Evolutionary conservation across 2,329 filamentous ascomycete genomes (phyloP), one percentile per base, ranked within the genome.

Genomic region (Fonsecaea monophora): DNA sequence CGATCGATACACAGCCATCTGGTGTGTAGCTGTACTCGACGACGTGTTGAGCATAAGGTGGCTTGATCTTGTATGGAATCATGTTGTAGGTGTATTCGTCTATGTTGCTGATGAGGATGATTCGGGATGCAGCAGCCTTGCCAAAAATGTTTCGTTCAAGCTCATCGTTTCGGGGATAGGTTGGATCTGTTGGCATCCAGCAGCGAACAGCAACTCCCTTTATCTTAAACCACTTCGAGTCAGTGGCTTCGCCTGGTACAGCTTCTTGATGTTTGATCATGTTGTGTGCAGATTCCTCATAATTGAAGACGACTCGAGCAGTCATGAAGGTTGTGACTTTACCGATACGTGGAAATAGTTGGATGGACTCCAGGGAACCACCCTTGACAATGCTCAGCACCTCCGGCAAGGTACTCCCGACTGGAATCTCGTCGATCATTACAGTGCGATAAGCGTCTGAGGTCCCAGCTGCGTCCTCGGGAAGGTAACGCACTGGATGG

Each of bases 371-470:
- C 10, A 72, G 7, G 7, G 68, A 40, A 30, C 72, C 72, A 32
- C 71, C 68, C 50, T 60, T 65, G 45, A 71, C 61, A 9, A 68
- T 38, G 10, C 18, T 53, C 10, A 73, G 67, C 30, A 72, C 61
- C 30, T 72, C 70, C 32, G 63, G 50, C 21, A 63, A 53, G 30
- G 64, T 66, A 34, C 68, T 68, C 32, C 60, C 65, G 2, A 66
- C 34, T 3, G 72, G 72, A 59, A 73, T 73, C 32, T 63, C 56
- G 45, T 73, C 69, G 18, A 73, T 65, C 72, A 72, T 72, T 56
- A 73, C 71, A 18, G 72, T 73, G 25, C 72, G 72, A 62, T 68
- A 72, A 10, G 66, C 53, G 40, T 73, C 68, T n/a, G 50, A 21
- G 13, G 37, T 62, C 13, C 34, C 53, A 15, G 62, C 71, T 12